Evolutionary conservation across 441 rosid genomes (phyloP), one percentile per base, ranked within the genome.

Genomic region (Gossypium schwendimanii): DNA sequence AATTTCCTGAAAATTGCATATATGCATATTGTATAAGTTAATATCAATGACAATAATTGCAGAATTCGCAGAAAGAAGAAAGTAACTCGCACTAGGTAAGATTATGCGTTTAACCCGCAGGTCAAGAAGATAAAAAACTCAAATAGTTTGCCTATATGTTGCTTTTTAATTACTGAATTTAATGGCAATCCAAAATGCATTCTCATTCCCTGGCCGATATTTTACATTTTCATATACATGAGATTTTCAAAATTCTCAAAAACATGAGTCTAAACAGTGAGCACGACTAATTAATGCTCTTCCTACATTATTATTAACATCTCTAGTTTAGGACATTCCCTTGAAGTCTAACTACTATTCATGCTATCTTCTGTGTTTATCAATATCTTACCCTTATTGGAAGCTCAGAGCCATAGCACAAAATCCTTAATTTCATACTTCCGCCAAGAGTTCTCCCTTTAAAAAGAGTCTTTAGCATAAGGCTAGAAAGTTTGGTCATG

Each of bases 1-100:
- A 80, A 95, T 92, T 77, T 95, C 99, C 97, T 94, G 84, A 70
- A 84, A 68, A 21, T 28, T 64, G 64, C 70, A 63, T 12, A 10
- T n/a, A 57, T 57, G 12, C 12, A 57, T 4, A 57, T 57, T 23
- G 57, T 57, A 58, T 58, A 58, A 23, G 75, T 71, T 50, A 31
- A 63, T 77, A 70, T 53, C 24, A 58, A 67, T 52, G 44, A 73
- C 26, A 77, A 31, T 24, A 61, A 53, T 28, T 73, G 53, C 72
- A 23, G 3, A 71, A 70, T 6, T 33, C 36, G 2, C 44, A 26
- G 4, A 71, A 61, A 18, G 21, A 41, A 20, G 31, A 54, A 20
- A 54, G 15, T 18, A 73, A 69, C 4, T 52, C 12, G 1, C 4
- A 12, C 47, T 8, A 61, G 23, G 31, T 5, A 64, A 44, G 9